phyloP scores from a whole-genome alignment of 148 eudicot genomes.

The Mesembryanthemum crystallinum region DNA sequence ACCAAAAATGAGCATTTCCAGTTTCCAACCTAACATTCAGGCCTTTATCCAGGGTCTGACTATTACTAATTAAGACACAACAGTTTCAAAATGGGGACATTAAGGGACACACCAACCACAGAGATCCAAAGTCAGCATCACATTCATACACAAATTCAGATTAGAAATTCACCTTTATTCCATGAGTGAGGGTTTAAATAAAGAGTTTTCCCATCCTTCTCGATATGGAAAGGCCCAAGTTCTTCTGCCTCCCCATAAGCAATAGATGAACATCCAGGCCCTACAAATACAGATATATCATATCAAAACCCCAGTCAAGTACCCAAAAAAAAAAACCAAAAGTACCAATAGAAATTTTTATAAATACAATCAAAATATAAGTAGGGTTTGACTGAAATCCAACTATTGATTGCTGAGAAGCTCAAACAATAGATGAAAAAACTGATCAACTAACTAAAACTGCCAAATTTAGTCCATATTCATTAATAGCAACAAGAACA shows the following conservation, averaged over 20 bases:
- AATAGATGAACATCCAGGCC: conserved; percentile 98
- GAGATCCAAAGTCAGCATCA: background rate
- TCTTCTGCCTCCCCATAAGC: conserved; percentile 92
- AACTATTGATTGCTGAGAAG: no score
- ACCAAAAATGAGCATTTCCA: no score
- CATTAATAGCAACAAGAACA: background rate
- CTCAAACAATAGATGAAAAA: background rate
- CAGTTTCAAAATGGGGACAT: no score
- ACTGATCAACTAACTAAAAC: background rate
- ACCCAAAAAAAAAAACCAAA: background rate
- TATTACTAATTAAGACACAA: no score
- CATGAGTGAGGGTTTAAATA: conserved; percentile 79
- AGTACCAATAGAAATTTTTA: no score
- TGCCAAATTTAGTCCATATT: background rate
- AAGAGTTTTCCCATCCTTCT: conserved; percentile 76
- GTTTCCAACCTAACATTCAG: no score
- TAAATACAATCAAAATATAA: background rate
- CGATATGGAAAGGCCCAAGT: conserved; percentile 90
- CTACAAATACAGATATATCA: conserved; percentile 36
- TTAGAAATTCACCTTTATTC: conserved; percentile 64
- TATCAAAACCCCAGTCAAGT: background rate
- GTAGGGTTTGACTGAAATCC: background rate
- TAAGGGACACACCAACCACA: no score
- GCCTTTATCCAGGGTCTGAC: no score
- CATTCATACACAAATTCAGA: conserved; percentile 2